Conservation (phyloP, 1,284 basidiomycete genomes). For the Retiboletus flavoniger region DNA sequence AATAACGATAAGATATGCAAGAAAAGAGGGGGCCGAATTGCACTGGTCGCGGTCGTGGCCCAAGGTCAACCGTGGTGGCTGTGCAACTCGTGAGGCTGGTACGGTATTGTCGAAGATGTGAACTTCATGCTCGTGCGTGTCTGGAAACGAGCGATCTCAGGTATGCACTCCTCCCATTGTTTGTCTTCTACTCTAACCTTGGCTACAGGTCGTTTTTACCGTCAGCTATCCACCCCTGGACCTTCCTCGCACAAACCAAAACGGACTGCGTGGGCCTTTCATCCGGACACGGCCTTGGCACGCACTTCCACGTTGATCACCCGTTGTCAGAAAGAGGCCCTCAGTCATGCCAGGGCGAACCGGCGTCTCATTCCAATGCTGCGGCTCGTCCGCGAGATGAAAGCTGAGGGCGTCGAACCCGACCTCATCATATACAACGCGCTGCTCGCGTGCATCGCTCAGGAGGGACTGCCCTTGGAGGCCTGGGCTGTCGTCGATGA, state of each 20-base stretch:
- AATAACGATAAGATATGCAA: constrained; percentile 22
- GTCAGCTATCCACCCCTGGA: constrained; percentile 11
- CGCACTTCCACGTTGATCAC: constrained; percentile 31
- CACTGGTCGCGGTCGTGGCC: constrained; percentile 27
- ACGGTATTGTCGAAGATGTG: no score
- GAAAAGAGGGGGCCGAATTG: constrained; percentile 16
- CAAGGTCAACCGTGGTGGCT: constrained; percentile 19
- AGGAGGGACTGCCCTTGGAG: constrained; percentile 44
- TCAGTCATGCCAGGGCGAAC: constrained; percentile 35
- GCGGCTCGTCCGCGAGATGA: constrained; percentile 52
- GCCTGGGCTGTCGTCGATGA: constrained; percentile 74
- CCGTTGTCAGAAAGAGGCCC: constrained; percentile 41
- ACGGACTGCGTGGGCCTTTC: constrained; percentile 29
- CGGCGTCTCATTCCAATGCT: constrained; percentile 29
- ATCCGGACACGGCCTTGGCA: constrained; percentile 30
- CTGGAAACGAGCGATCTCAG: constrained; percentile 1
- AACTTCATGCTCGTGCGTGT: constrained; percentile 2
- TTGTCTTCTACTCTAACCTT: not conserved
- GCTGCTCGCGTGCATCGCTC: constrained; percentile 50
- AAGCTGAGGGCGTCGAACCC: constrained; percentile 47
- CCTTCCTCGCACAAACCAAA: not conserved
- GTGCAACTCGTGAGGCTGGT: constrained; percentile 2
- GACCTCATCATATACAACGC: constrained; percentile 55
- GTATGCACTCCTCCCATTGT: not conserved
- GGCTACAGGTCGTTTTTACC: not conserved